Conservation (phyloP, 116 monocot species). For the Trichopus zeylanicus region DNA sequence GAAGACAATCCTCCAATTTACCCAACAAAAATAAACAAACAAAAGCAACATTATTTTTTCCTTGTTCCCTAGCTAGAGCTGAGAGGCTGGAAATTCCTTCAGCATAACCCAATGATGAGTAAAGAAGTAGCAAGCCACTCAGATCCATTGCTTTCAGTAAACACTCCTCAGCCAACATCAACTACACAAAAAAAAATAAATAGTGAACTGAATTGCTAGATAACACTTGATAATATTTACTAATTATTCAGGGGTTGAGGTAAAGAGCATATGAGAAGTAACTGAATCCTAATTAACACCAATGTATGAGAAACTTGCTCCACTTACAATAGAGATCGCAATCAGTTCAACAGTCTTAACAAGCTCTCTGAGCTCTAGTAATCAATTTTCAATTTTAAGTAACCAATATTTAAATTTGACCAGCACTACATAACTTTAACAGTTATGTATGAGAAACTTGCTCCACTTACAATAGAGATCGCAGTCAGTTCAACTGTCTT, state of each 20-base stretch:
- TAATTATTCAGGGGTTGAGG: not conserved
- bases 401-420: too few species aligned
- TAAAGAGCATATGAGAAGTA: not conserved
- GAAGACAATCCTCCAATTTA: slow-evolving; percentile 60
- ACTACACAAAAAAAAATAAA: slow-evolving; percentile 19
- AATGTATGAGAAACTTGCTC: too few species aligned
- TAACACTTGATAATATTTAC: not conserved
- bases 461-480: too few species aligned
- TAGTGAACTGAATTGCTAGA: not conserved
- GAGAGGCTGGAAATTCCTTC: slow-evolving; percentile 56
- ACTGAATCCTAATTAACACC: not conserved
- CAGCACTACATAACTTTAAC: too few species aligned
- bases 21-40: slow-evolving; percentile 60
- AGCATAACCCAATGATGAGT: slow-evolving; percentile 54
- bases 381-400: too few species aligned
- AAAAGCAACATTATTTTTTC: slow-evolving; percentile 70
- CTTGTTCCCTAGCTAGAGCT: slow-evolving; percentile 52
- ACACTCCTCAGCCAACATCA: slow-evolving; percentile 62
- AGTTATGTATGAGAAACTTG: too few species aligned
- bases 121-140: slow-evolving; percentile 57
- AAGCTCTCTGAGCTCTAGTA: too few species aligned
- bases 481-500: too few species aligned
- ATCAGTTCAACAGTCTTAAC: too few species aligned
- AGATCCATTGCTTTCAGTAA: slow-evolving; percentile 54
- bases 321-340: too few species aligned